Evolutionary conservation across 495 filamentous ascomycete species (phyloP).

Genomic region (Glutinoglossum americanum): DNA sequence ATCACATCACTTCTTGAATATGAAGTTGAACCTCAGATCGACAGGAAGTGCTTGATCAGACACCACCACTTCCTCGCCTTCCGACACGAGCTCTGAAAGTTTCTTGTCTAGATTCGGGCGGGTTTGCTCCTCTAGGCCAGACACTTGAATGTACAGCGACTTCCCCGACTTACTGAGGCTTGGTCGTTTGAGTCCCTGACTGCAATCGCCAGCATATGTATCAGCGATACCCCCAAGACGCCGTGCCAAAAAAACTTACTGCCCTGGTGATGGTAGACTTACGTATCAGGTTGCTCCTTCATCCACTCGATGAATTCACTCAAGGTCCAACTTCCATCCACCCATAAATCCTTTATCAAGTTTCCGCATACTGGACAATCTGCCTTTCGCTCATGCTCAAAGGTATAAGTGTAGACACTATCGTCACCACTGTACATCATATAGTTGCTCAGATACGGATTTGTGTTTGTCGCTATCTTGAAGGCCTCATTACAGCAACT

Average conservation of each 20-base stretch:
- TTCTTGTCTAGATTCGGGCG: slow-evolving; percentile 62
- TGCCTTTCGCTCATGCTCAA: slow-evolving; percentile 71
- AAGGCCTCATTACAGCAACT: slow-evolving; percentile 90
- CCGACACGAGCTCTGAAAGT: slow-evolving; percentile 36
- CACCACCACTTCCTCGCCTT: slow-evolving; percentile 58
- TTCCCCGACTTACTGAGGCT: slow-evolving; percentile 60
- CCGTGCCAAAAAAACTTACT: not conserved
- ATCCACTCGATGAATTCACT: slow-evolving; percentile 72
- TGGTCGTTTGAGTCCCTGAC: slow-evolving; percentile 44
- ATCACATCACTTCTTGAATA: slow-evolving; percentile 42
- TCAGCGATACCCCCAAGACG: not conserved
- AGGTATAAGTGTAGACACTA: slow-evolving; percentile 89
- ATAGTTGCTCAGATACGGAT: slow-evolving; percentile 77
- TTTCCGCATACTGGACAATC: slow-evolving; percentile 93
- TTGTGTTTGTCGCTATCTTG: slow-evolving; percentile 70
- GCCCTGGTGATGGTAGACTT: not conserved
- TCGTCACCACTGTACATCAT: slow-evolving; percentile 99
- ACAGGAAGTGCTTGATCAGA: slow-evolving; percentile 58
- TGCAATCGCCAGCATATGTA: slow-evolving; percentile 31
- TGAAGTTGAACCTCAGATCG: slow-evolving; percentile 27
- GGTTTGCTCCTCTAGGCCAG: slow-evolving; percentile 63
- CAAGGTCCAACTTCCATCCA: slow-evolving; percentile 52
- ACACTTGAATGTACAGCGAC: slow-evolving; percentile 77
- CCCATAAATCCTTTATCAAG: slow-evolving; percentile 45
- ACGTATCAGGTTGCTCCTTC: slow-evolving; percentile 57